A percentile compares a stretch with the other conserved stretches of the same genome.
phyloP scores from a whole-genome alignment of 768 basidiomycete genomes.

The Pleurotus citrinopileatus region DNA sequence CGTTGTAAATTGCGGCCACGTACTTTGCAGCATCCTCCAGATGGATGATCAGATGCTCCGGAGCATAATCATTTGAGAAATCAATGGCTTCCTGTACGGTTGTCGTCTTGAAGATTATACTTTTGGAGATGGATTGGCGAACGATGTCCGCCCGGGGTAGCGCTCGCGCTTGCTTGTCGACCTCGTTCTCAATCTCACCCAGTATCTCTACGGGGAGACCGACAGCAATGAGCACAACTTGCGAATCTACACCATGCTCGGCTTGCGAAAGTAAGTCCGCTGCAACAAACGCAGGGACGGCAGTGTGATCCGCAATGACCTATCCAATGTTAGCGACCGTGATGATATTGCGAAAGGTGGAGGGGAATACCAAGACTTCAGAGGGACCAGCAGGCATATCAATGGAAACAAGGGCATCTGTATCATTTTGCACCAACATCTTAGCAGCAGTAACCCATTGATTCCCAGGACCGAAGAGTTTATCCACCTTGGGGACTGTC shows the following conservation, averaged over 20 bases:
- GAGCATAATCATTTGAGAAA: constrained; percentile 98
- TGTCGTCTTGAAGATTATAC: constrained; percentile 76
- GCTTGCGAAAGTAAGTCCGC: constrained; percentile 97
- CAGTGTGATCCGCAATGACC: constrained; percentile 92
- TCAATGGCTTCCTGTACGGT: constrained; percentile 72
- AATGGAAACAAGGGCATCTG: constrained; percentile 92
- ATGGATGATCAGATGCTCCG: constrained; percentile 95
- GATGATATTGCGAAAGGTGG: constrained; percentile 1
- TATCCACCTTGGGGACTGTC: constrained; percentile 96
- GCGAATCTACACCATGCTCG: constrained; percentile 97
- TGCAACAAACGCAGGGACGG: constrained; percentile 87
- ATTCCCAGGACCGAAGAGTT: constrained; percentile 98
- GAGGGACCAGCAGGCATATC: constrained; percentile 99
- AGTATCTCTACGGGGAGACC: constrained; percentile 61
- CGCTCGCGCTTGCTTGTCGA: constrained; percentile 84
- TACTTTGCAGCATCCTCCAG: constrained; percentile 65
- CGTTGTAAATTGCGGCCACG: constrained; percentile 77
- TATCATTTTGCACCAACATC: constrained; percentile 99
- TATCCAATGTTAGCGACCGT: constrained; percentile 28
- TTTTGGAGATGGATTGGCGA: constrained; percentile 84
- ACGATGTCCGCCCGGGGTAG: constrained; percentile 89
- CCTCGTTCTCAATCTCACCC: constrained; percentile 75
- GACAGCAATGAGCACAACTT: constrained; percentile 90
- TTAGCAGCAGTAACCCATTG: constrained; percentile 99
- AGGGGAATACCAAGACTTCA: constrained; percentile 82